A percentile compares a stretch with the other conserved stretches of the same genome.
These are phyloP conservation scores for Neopestalotiopsis clavispora DNA, from an alignment of 2,329 filamentous ascomycete species.

Conservation along the genomic window DNA sequence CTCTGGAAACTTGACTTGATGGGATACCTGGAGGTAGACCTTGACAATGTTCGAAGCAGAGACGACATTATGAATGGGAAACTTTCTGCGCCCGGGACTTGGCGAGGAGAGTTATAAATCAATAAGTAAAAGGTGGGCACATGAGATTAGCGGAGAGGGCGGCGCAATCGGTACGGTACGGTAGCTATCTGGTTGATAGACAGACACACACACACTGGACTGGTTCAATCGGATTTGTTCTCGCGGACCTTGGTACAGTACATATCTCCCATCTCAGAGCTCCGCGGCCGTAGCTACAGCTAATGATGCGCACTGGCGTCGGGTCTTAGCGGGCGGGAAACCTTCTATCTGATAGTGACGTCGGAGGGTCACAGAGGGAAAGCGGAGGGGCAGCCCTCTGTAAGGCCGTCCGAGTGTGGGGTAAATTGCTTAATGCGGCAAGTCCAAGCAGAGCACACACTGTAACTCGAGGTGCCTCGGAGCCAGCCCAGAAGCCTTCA, in stretches of 20 bases:
- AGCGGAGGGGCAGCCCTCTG: background rate
- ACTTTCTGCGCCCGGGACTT: too few relatives aligned
- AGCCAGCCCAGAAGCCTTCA: background rate
- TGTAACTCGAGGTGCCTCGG: background rate
- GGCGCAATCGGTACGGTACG: too few relatives aligned
- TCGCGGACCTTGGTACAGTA: background rate
- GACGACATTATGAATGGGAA: constrained; percentile 32
- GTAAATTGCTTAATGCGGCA: background rate
- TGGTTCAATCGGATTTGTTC: constrained; percentile 1
- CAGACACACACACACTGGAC: background rate
- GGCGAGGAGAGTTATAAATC: background rate
- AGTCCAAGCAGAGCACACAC: background rate
- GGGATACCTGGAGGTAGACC: constrained; percentile 28
- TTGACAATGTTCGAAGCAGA: constrained; percentile 31
- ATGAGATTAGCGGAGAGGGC: constrained; percentile 14
- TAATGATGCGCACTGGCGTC: background rate
- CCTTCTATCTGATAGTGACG: constrained; percentile 1
- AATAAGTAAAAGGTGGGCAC: constrained; percentile 14
- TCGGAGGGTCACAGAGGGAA: background rate
- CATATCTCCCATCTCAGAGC: background rate
- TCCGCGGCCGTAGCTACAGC: constrained; percentile 1
- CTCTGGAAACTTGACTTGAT: constrained; percentile 34
- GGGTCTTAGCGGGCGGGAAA: background rate
- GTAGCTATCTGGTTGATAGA: background rate
- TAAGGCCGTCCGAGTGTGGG: background rate